These are phyloP conservation scores for Buddleja alternifolia DNA, from an alignment of 257 asterid species.

Conservation along the genomic window DNA sequence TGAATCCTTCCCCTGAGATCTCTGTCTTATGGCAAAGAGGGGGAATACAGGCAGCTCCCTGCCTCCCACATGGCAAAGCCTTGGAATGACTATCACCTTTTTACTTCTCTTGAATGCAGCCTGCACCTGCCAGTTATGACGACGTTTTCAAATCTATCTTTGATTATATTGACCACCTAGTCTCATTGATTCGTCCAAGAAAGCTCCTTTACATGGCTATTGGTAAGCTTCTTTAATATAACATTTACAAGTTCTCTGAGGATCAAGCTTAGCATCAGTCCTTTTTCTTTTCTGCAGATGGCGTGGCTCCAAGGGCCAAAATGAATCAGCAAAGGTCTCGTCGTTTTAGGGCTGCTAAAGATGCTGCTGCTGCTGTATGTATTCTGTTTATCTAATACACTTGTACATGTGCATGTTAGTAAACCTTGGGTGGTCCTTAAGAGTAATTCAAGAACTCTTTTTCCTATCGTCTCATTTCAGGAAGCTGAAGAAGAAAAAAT, in stretches of 20 bases:
- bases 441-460: conserved; percentile 27
- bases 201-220: conserved; percentile 94
- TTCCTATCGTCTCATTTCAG: conserved; percentile 43
- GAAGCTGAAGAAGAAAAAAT: conserved; percentile 88
- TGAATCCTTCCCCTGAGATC: neutral
- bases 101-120: conserved; percentile 57
- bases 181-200: conserved; percentile 91
- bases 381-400: conserved; percentile 23
- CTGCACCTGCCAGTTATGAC: conserved; percentile 82
- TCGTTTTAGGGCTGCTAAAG: conserved; percentile 99
- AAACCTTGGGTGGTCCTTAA: conserved; percentile 14
- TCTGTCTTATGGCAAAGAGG: neutral
- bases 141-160: conserved; percentile 85
- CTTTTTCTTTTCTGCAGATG: conserved; percentile 56
- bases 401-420: conserved; percentile 21
- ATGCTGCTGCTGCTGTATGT: conserved; percentile 93
- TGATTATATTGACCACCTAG: conserved; percentile 88
- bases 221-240: conserved; percentile 54
- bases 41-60: neutral
- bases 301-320: conserved; percentile 99
- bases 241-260: conserved; percentile 18
- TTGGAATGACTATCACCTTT: conserved; percentile 6
- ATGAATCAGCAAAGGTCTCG: conserved; percentile 99
- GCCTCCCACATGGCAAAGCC: neutral
- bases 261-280: conserved; percentile 19